Conservation (phyloP, 176 grass and related monocot species). For the Areca catechu region DNA sequence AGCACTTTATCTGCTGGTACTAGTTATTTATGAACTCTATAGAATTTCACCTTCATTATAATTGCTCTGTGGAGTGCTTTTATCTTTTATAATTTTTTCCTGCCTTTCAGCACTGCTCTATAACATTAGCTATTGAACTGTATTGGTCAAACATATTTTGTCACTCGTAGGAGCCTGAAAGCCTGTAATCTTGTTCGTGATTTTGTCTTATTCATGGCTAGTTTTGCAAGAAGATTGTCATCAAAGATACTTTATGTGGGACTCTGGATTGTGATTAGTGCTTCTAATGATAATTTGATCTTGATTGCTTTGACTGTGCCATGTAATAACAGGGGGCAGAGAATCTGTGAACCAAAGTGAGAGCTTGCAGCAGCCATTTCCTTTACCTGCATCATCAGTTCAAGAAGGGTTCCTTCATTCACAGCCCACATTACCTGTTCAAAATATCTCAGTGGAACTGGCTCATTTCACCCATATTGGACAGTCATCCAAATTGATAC, state of each 20-base stretch:
- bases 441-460: slow-evolving; percentile 17
- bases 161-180: not conserved
- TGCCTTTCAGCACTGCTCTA: no score
- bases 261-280: not conserved
- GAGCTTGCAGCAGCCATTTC: slow-evolving; percentile 30
- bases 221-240: no score
- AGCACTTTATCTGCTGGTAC: no score
- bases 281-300: slow-evolving; percentile 1
- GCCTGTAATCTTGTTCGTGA: not conserved
- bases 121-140: not conserved
- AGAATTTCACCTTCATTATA: no score
- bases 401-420: slow-evolving; percentile 50
- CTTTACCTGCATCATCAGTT: slow-evolving; percentile 32
- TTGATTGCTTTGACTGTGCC: slow-evolving; percentile 20
- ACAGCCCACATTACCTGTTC: slow-evolving; percentile 22
- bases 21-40: no score
- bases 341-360: slow-evolving; percentile 39
- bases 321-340: slow-evolving; percentile 35
- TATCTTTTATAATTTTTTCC: no score
- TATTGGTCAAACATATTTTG: not conserved
- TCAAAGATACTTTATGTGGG: not conserved
- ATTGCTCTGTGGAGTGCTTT: no score
- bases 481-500: slow-evolving; percentile 21
- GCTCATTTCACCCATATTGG: slow-evolving; percentile 20
- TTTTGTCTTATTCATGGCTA: no score